A percentile compares a stretch with the other conserved stretches of the same genome.
Conservation (phyloP, 106 monocot species). For the Phalaenopsis aphrodite region DNA sequence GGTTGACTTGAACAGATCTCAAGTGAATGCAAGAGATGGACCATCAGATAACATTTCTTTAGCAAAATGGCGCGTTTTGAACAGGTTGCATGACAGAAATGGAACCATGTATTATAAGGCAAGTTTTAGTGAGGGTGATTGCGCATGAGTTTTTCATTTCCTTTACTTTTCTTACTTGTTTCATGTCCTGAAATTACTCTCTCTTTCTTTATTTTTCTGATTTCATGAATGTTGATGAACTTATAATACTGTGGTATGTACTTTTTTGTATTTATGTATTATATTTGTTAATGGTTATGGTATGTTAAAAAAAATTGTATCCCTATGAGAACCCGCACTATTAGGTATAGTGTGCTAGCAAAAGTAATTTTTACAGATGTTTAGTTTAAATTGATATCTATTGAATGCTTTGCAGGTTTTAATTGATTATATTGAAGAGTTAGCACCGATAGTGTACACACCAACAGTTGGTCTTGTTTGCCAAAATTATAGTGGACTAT, state of each 20-base stretch:
- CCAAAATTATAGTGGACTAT: constrained; percentile 97
- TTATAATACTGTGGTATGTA: not conserved
- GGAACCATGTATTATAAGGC: constrained; percentile 96
- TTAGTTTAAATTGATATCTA: not conserved
- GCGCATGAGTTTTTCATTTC: not conserved
- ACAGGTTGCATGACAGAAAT: constrained; percentile 95
- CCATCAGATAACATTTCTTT: constrained; percentile 66
- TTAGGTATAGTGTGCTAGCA: not conserved
- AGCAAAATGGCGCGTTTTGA: constrained; percentile 97
- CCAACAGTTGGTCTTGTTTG: constrained; percentile 98
- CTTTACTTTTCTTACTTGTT: not conserved
- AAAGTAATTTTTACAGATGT: not conserved
- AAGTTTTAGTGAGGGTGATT: not conserved
- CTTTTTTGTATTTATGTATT: not conserved
- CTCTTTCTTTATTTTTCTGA: not conserved
- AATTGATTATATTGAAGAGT: constrained; percentile 81
- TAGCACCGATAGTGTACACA: constrained; percentile 97
- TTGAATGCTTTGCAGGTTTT: constrained; percentile 41
- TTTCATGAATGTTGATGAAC: constrained; percentile 3
- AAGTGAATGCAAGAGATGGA: constrained; percentile 79
- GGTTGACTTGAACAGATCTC: constrained; percentile 80
- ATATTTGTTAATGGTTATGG: not conserved
- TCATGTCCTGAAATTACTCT: not conserved
- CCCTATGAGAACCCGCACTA: not conserved
- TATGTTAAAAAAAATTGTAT: not conserved